Conservation (phyloP, 257 asterid species). For the Linaria vulgaris region DNA sequence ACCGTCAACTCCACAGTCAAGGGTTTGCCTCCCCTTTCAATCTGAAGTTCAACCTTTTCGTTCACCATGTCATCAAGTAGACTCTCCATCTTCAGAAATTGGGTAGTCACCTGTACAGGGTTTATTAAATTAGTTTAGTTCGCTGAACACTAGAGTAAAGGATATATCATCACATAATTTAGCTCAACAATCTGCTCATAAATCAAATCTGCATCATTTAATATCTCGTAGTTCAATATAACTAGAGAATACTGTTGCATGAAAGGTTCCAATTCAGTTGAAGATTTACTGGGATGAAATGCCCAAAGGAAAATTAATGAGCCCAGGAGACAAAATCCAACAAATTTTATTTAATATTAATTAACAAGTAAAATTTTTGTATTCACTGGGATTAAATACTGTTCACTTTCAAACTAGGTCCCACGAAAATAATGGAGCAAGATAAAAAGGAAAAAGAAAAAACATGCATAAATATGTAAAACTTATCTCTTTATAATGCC, state of each 20-base stretch:
- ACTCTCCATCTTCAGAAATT: slow-evolving; percentile 85
- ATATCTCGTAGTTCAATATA: slow-evolving; percentile 1
- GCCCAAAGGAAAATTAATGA: too few relatives aligned
- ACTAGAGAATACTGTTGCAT: neutral
- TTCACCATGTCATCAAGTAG: slow-evolving; percentile 84
- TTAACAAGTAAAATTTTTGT: too few relatives aligned
- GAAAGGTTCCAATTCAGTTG: neutral
- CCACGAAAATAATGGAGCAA: too few relatives aligned
- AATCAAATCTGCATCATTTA: slow-evolving; percentile 13
- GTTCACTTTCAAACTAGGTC: too few relatives aligned
- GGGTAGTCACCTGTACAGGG: slow-evolving; percentile 79
- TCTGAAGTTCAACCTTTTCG: slow-evolving; percentile 72
- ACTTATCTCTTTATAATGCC: too few relatives aligned
- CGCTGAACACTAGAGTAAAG: slow-evolving; percentile 12
- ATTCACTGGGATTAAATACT: too few relatives aligned
- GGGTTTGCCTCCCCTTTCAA: slow-evolving; percentile 96
- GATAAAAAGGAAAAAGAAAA: too few relatives aligned
- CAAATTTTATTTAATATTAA: too few relatives aligned
- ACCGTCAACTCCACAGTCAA: slow-evolving; percentile 71
- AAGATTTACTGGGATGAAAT: too few relatives aligned
- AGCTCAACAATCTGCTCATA: slow-evolving; percentile 1
- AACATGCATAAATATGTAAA: too few relatives aligned
- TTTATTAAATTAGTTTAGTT: slow-evolving; percentile 25
- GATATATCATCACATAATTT: neutral
- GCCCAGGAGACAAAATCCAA: too few relatives aligned